phyloP scores from a whole-genome alignment of 2,329 filamentous ascomycete species.

The Colletotrichum higginsianum region DNA sequence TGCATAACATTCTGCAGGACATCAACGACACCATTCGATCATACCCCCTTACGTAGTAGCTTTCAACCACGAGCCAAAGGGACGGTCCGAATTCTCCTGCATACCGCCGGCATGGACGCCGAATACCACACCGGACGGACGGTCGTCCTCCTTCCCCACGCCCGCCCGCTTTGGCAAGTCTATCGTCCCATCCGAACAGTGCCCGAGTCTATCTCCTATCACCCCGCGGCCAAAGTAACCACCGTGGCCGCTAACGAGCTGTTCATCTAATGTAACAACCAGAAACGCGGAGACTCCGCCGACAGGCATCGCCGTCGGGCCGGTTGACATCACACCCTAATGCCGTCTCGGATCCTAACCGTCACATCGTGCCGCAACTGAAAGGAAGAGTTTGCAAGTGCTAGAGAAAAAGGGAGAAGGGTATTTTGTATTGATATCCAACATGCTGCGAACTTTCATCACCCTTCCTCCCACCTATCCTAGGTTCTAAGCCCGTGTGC shows the following conservation, averaged over 20 bases:
- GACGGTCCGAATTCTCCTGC: slow-evolving; percentile 34
- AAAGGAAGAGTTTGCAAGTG: slow-evolving; percentile 3
- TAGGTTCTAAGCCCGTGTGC: background rate
- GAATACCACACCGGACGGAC: slow-evolving; percentile 27
- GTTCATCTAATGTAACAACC: slow-evolving; percentile 31
- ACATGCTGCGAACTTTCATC: background rate
- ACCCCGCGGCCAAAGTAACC: slow-evolving; percentile 1
- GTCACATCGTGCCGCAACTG: slow-evolving; percentile 1
- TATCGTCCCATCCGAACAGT: slow-evolving; percentile 9
- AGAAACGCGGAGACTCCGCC: background rate
- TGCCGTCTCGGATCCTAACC: background rate
- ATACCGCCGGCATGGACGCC: slow-evolving; percentile 29
- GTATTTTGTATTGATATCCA: slow-evolving; percentile 30
- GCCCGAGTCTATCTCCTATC: background rate
- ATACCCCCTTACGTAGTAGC: background rate
- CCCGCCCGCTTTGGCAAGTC: slow-evolving; percentile 22
- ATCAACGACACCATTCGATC: background rate
- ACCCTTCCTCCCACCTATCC: background rate
- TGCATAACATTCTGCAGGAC: slow-evolving; percentile 5
- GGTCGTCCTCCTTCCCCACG: background rate
- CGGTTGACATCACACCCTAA: background rate
- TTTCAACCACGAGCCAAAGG: slow-evolving; percentile 24
- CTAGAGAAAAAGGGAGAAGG: slow-evolving; percentile 28
- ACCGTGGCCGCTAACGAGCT: slow-evolving; percentile 3
- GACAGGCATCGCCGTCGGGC: slow-evolving; percentile 5